phyloP scores from a whole-genome alignment of 176 grass and related monocot genomes.

The Cenchrus fungigraminus region DNA sequence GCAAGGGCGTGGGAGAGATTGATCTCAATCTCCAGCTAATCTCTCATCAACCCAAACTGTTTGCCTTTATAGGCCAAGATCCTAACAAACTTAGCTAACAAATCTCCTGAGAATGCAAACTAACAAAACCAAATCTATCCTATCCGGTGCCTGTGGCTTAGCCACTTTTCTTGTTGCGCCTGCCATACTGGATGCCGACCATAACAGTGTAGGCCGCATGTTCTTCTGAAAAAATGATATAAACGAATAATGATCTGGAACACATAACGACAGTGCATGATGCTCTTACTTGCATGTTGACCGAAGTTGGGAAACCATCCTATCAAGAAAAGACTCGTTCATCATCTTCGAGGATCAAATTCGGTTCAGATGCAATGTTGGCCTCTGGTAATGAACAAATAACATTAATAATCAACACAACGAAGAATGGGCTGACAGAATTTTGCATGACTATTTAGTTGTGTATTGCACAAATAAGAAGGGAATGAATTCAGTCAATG shows the following conservation, averaged over 20 bases:
- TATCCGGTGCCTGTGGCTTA: too few relatives aligned
- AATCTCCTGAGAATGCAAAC: too few relatives aligned
- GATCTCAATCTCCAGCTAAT: too few relatives aligned
- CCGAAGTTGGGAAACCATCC: slow-evolving; percentile 77
- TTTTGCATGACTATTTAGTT: not conserved
- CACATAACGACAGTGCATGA: not conserved
- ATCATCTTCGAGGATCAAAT: slow-evolving; percentile 37
- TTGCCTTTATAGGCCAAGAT: too few relatives aligned
- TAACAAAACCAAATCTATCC: too few relatives aligned
- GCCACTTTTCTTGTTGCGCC: too few relatives aligned
- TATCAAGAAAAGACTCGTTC: slow-evolving; percentile 63
- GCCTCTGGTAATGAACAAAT: not conserved
- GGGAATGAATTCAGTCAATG: not conserved
- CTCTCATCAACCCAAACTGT: too few relatives aligned
- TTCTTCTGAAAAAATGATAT: slow-evolving; percentile 7
- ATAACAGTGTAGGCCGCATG: not conserved
- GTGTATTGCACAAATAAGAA: not conserved
- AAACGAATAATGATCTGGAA: slow-evolving; percentile 7
- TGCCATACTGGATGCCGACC: too few relatives aligned
- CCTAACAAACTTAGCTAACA: too few relatives aligned
- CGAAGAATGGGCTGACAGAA: not conserved
- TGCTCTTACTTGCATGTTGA: slow-evolving; percentile 68
- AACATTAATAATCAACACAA: not conserved
- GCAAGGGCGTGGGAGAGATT: too few relatives aligned
- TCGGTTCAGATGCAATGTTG: not conserved